Conservation (phyloP, 805 yeast species). For the Starmerella vitae region DNA sequence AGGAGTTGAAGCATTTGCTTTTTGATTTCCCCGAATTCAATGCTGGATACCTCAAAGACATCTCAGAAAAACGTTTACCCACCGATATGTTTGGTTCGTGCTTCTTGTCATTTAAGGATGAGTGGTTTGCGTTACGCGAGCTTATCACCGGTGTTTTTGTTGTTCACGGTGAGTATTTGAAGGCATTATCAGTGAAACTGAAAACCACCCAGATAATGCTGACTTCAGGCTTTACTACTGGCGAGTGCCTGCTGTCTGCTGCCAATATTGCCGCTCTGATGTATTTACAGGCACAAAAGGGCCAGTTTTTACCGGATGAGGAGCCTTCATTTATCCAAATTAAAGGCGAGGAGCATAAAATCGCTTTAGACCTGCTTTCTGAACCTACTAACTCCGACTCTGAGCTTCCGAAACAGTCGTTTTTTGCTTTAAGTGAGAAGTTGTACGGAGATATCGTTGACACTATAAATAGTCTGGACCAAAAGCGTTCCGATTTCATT, state of each 20-base stretch:
- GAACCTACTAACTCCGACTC: no score
- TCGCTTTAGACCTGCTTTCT: not conserved
- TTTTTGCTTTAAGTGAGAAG: slow-evolving; percentile 9
- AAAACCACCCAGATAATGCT: slow-evolving; percentile 61
- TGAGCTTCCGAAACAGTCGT: slow-evolving; percentile 8
- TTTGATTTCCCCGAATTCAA: slow-evolving; percentile 12
- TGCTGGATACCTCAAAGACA: slow-evolving; percentile 14
- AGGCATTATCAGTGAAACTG: slow-evolving; percentile 48
- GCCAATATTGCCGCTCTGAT: slow-evolving; percentile 58
- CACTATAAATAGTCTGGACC: slow-evolving; percentile 14
- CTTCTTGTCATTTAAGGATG: slow-evolving; percentile 44
- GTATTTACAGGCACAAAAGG: slow-evolving; percentile 37
- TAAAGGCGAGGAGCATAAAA: not conserved
- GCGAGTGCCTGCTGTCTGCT: slow-evolving; percentile 49
- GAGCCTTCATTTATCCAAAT: not conserved
- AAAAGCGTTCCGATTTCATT: slow-evolving; percentile 24
- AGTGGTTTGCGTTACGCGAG: slow-evolving; percentile 66
- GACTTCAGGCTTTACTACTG: slow-evolving; percentile 53
- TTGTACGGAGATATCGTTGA: slow-evolving; percentile 16
- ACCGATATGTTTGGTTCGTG: slow-evolving; percentile 6
- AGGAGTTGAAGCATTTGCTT: slow-evolving; percentile 21
- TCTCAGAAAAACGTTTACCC: slow-evolving; percentile 9
- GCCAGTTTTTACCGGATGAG: slow-evolving; percentile 2
- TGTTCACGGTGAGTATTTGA: slow-evolving; percentile 49
- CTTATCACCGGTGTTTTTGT: slow-evolving; percentile 57